These are phyloP conservation scores for Pseudocercospora musae DNA, from an alignment of 2,329 filamentous ascomycete genomes.

Conservation along the genomic window DNA sequence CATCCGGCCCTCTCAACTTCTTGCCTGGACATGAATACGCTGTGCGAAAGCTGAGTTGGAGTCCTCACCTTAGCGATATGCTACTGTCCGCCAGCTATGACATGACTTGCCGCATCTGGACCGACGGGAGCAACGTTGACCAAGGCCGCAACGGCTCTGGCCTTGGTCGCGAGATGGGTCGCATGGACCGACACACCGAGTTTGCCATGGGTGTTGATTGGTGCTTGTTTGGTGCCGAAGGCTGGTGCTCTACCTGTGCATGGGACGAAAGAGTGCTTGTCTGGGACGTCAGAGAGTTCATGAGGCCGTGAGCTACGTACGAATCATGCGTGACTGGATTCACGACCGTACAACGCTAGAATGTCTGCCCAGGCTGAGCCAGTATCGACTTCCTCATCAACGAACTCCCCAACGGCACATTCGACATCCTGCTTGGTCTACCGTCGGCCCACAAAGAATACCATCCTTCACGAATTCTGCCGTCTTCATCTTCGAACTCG, in stretches of 20 bases:
- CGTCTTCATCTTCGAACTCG: constrained; percentile 2
- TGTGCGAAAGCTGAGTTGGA: constrained; percentile 82
- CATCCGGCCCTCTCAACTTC: constrained; percentile 68
- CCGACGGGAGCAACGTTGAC: constrained; percentile 64
- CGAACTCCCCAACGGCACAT: background rate
- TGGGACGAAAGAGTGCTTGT: constrained; percentile 92
- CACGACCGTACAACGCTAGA: background rate
- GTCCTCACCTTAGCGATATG: constrained; percentile 85
- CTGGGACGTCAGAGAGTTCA: constrained; percentile 78
- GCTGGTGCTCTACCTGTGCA: constrained; percentile 90
- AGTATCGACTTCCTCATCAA: background rate
- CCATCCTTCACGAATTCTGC: background rate
- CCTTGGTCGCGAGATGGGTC: constrained; percentile 62
- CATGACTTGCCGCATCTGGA: constrained; percentile 96
- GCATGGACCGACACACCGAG: constrained; percentile 92
- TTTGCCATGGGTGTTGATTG: constrained; percentile 96
- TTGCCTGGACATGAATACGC: constrained; percentile 89
- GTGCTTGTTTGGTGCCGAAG: constrained; percentile 93
- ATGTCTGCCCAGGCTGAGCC: background rate
- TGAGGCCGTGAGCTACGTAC: constrained; percentile 40
- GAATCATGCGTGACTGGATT: background rate
- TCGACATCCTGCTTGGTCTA: background rate
- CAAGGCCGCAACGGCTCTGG: constrained; percentile 36
- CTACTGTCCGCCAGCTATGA: constrained; percentile 90
- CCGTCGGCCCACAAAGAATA: background rate